phyloP scores from a whole-genome alignment of 441 rosid genomes.

The Adansonia rubrostipa region DNA sequence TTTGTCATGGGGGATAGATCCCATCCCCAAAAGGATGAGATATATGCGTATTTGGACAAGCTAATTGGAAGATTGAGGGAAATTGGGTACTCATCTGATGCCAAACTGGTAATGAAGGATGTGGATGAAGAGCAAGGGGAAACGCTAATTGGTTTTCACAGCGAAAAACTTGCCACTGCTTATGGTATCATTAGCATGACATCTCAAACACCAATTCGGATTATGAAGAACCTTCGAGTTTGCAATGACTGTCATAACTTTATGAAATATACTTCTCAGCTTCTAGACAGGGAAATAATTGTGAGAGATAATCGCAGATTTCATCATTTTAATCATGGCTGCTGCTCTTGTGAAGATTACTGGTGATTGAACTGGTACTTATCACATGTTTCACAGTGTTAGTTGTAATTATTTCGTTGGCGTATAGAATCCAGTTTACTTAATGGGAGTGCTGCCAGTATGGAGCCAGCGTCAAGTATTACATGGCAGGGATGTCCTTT shows the following conservation, averaged over 20 bases:
- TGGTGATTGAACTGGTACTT: conserved; percentile 30
- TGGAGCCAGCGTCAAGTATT: not conserved
- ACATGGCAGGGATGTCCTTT: not conserved
- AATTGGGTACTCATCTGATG: conserved; percentile 33
- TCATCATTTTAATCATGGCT: conserved; percentile 37
- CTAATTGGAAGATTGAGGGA: conserved; percentile 33
- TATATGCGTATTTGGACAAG: conserved; percentile 32
- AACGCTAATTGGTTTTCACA: conserved; percentile 35
- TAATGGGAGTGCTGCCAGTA: not conserved
- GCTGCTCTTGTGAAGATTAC: conserved; percentile 38
- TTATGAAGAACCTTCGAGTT: conserved; percentile 39
- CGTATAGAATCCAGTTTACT: not conserved
- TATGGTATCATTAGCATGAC: conserved; percentile 35
- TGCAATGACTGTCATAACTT: conserved; percentile 40
- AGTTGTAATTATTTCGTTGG: not conserved
- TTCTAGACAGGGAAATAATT: conserved; percentile 33
- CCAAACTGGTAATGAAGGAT: conserved; percentile 33
- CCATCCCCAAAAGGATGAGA: conserved; percentile 29
- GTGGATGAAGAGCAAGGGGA: conserved; percentile 42
- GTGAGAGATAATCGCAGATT: conserved; percentile 38
- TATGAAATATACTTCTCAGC: conserved; percentile 34
- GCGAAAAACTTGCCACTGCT: conserved; percentile 41
- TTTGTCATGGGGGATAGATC: conserved; percentile 38
- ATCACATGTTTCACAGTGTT: conserved; percentile 19
- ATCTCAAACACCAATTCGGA: conserved; percentile 27